Evolutionary conservation across 2,329 filamentous ascomycete species (phyloP).

Genomic region (Xylariaceae sp.): DNA sequence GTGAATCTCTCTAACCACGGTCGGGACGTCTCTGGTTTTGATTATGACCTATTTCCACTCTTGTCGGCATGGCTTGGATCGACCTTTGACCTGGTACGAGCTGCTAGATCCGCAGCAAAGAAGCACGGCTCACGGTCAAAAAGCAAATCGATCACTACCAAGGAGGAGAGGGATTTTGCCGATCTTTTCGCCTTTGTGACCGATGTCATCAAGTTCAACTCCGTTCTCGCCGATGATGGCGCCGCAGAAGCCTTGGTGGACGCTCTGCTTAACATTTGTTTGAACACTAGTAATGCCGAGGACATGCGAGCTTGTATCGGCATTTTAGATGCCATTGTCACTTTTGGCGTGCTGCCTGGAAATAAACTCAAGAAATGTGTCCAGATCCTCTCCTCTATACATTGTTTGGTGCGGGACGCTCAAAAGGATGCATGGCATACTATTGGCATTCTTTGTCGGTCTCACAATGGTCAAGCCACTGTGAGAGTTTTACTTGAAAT

Average conservation of each 20-base stretch:
- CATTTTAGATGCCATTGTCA: slow-evolving; percentile 73
- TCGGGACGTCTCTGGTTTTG: slow-evolving; percentile 68
- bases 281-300: slow-evolving; percentile 66
- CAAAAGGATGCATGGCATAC: slow-evolving; percentile 72
- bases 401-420: slow-evolving; percentile 66
- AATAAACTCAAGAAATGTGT: slow-evolving; percentile 69
- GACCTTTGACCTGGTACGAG: slow-evolving; percentile 59
- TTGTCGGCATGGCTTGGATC: slow-evolving; percentile 65
- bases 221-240: slow-evolving; percentile 68
- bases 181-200: slow-evolving; percentile 69
- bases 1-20: slow-evolving; percentile 66
- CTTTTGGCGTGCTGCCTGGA: slow-evolving; percentile 71
- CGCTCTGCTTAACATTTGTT: slow-evolving; percentile 69
- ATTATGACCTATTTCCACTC: slow-evolving; percentile 69
- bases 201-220: slow-evolving; percentile 78
- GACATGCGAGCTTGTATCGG: slow-evolving; percentile 72
- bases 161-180: slow-evolving; percentile 66
- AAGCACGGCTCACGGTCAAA: slow-evolving; percentile 54
- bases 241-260: slow-evolving; percentile 67
- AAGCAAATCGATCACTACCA: slow-evolving; percentile 48
- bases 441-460: slow-evolving; percentile 72
- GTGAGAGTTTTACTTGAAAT: slow-evolving; percentile 70
- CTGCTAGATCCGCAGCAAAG: slow-evolving; percentile 58
- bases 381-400: slow-evolving; percentile 74
- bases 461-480: slow-evolving; percentile 74